Evolutionary conservation across 2,329 filamentous ascomycete genomes (phyloP).

Genomic region (Didymella segeticola): DNA sequence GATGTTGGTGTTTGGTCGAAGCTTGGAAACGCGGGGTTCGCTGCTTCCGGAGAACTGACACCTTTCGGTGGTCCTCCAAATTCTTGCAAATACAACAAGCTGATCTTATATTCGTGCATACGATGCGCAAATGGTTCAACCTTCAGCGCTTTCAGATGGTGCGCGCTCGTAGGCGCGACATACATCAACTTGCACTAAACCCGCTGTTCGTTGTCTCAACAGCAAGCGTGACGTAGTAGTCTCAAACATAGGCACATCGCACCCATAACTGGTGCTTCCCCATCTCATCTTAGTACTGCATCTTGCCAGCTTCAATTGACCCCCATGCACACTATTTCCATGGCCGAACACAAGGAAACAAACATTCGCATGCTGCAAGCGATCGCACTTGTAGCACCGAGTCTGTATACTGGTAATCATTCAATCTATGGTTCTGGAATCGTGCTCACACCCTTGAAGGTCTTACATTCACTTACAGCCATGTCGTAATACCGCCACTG

Average conservation of each 20-base stretch:
- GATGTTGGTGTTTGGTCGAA: background rate
- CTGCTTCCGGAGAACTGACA: background rate
- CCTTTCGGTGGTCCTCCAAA: background rate
- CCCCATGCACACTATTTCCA: background rate
- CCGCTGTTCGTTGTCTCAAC: constrained; percentile 4
- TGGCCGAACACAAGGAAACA: background rate
- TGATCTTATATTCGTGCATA: too few species aligned
- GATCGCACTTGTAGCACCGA: constrained; percentile 31
- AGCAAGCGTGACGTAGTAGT: constrained; percentile 9
- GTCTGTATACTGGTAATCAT: constrained; percentile 32
- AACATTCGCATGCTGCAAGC: constrained; percentile 20
- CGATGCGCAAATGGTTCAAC: too few species aligned
- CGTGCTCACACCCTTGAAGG: constrained; percentile 19
- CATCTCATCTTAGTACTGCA: too few species aligned
- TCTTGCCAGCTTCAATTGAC: background rate
- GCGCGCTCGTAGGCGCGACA: background rate
- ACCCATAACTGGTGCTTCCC: background rate
- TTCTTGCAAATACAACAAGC: background rate
- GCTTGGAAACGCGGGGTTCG: constrained; percentile 1
- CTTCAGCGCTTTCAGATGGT: background rate
- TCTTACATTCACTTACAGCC: constrained; percentile 43
- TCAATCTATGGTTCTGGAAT: background rate
- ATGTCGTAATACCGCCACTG: constrained; percentile 47
- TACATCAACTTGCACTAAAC: background rate
- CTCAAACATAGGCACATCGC: background rate